These are phyloP conservation scores for Mikania micrantha DNA, from an alignment of 129 eudicot genomes.

Conservation along the genomic window DNA sequence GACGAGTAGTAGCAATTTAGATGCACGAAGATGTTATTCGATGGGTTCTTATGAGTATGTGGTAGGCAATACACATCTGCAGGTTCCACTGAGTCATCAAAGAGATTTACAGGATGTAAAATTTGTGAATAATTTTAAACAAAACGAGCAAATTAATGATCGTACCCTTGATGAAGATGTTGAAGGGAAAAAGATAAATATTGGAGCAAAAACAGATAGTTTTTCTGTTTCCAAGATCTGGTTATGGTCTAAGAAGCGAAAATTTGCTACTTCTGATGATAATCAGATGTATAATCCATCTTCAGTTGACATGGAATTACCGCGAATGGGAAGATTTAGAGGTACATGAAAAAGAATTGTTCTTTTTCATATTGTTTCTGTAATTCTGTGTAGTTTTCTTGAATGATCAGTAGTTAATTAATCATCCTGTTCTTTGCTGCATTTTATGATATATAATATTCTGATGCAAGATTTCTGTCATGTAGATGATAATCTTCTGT, in stretches of 20 bases:
- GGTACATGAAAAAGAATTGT: neutral
- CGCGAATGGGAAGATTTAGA: neutral
- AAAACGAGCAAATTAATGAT: neutral
- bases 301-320: conserved; percentile 7
- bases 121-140: neutral
- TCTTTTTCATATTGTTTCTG: neutral
- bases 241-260: conserved; percentile 8
- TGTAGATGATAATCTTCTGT: conserved; percentile 4
- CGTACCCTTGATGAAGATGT: conserved; percentile 1
- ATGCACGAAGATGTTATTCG: conserved; percentile 1
- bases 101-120: neutral
- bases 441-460: neutral
- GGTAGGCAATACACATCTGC: neutral
- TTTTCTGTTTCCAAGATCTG: conserved; percentile 7
- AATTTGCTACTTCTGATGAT: conserved; percentile 3
- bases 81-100: neutral
- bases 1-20: neutral
- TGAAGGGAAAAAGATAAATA: conserved; percentile 9
- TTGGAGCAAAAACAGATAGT: conserved; percentile 2
- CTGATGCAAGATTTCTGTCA: conserved; percentile 1
- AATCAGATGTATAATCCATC: conserved; percentile 2
- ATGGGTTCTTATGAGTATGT: conserved; percentile 5
- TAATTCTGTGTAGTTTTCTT: neutral
- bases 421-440: neutral
- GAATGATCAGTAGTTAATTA: conserved; percentile 2